These are phyloP conservation scores for Labyrinthula sp. DNA, from an alignment of 352 stramenopile species.

Conservation along the genomic window DNA sequence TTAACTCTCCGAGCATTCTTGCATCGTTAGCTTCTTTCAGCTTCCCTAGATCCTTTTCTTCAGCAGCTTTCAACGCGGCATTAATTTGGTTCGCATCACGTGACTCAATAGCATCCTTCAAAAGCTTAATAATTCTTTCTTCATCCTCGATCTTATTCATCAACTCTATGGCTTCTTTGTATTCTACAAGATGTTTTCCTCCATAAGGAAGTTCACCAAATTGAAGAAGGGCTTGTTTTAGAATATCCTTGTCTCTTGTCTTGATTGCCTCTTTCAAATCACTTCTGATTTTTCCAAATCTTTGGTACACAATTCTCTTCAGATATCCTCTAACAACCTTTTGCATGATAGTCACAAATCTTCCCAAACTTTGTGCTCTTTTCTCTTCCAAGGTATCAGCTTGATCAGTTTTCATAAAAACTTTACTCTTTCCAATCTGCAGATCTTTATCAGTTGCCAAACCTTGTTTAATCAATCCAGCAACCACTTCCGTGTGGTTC, in stretches of 20 bases:
- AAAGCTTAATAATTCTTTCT: slow-evolving; percentile 21
- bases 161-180: slow-evolving; percentile 37
- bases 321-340: slow-evolving; percentile 21
- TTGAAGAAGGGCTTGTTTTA: slow-evolving; percentile 30
- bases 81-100: slow-evolving; percentile 23
- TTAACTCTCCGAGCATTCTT: slow-evolving; percentile 15
- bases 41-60: slow-evolving; percentile 6
- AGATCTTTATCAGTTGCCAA: slow-evolving; percentile 33
- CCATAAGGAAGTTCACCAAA: slow-evolving; percentile 37
- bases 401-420: slow-evolving; percentile 40
- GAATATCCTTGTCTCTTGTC: slow-evolving; percentile 6
- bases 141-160: slow-evolving; percentile 34
- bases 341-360: slow-evolving; percentile 19
- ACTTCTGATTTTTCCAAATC: slow-evolving; percentile 13
- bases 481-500: slow-evolving; percentile 6
- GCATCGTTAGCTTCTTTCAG: slow-evolving; percentile 18
- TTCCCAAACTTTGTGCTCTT: slow-evolving; percentile 33
- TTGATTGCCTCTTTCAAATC: slow-evolving; percentile 27
- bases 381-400: slow-evolving; percentile 34
- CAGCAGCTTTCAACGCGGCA: slow-evolving; percentile 25
- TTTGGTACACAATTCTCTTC: neutral
- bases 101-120: slow-evolving; percentile 20
- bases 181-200: slow-evolving; percentile 35
- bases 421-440: slow-evolving; percentile 36
- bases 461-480: slow-evolving; percentile 23